Base-by-base conservation (phyloP, 768 basidiomycete species). In the Heimioporus sp. region DNA sequence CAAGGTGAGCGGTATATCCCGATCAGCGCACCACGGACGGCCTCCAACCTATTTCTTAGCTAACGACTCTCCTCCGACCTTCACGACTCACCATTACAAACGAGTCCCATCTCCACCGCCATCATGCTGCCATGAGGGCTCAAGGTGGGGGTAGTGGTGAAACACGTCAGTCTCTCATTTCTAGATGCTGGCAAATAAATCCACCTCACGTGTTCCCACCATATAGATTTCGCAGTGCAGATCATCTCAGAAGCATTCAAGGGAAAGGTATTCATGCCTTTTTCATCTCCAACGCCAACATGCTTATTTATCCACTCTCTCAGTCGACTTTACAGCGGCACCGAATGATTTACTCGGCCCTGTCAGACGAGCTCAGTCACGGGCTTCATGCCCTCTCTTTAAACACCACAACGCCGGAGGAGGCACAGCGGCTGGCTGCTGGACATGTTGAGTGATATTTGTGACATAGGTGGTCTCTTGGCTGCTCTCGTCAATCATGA, bases 81-180 rank as follows among this genome's bases (percentile, higher is more conserved):
- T 69, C 77, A 48, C 74, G 76, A 60, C 74, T 93, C 63, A 75
- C 65, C 48, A 85, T 93, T 64, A 77, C 77, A 34, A 93, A 93
- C 70, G 87, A 93, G 62, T 92, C 91, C 47, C 85, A 82, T 80
- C 78, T 88, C 72, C 91, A 93, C 70, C 80, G 87, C 63, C 87
- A 92, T 73, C 91, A 93, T 72, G 78, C 79, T 50, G 76, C 91
- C 43, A 93, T 93, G 91, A 79, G 80, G 65, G 83, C 76, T 40
- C 76, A 81, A 67, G 80, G 77, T 49, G 83, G 80, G 57, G 81
- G 79, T 40, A 83, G 76, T 63, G 85, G 83, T 52, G 91, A 92
- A 77, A 89, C 92, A 43, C 91, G 91, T 93, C 77, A 61, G 87
- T 80, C 51, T 35, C 48, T 58, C 55, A 44, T 53, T 49, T 60